A percentile compares a stretch with the other conserved stretches of the same genome.
Evolutionary conservation across 441 rosid genomes (phyloP).

Genomic region (Arabidopsis lyrata): DNA sequence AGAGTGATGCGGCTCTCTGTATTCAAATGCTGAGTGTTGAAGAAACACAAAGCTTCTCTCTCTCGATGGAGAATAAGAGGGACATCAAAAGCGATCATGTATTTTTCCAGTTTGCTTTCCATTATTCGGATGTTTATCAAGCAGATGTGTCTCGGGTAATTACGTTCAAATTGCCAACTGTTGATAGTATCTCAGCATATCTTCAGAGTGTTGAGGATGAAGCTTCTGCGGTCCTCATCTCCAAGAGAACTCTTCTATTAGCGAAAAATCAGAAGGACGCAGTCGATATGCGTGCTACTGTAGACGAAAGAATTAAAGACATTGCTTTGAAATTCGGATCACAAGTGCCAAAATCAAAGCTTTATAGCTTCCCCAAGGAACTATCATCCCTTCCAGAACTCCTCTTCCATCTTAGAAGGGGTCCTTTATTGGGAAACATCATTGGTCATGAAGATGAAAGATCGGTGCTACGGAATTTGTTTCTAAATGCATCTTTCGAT

Average conservation of each 20-base stretch:
- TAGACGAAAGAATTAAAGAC: slow-evolving; percentile 95
- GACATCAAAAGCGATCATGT: slow-evolving; percentile 82
- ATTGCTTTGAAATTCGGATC: slow-evolving; percentile 83
- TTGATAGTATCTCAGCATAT: slow-evolving; percentile 86
- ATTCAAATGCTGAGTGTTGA: slow-evolving; percentile 91
- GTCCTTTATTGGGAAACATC: slow-evolving; percentile 91
- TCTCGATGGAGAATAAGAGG: slow-evolving; percentile 84
- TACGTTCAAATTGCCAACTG: slow-evolving; percentile 77
- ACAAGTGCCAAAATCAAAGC: slow-evolving; percentile 82
- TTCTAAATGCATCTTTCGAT: slow-evolving; percentile 89
- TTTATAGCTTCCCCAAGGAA: slow-evolving; percentile 84
- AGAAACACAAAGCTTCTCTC: slow-evolving; percentile 91
- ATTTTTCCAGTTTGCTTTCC: slow-evolving; percentile 88
- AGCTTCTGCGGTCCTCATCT: slow-evolving; percentile 84
- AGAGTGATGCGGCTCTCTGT: slow-evolving; percentile 66
- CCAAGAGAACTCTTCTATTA: slow-evolving; percentile 83
- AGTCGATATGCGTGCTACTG: slow-evolving; percentile 69
- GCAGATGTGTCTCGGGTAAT: slow-evolving; percentile 88
- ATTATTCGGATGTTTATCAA: slow-evolving; percentile 81
- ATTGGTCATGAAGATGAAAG: slow-evolving; percentile 98
- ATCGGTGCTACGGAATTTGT: slow-evolving; percentile 78
- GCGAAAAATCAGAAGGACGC: slow-evolving; percentile 75
- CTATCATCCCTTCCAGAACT: slow-evolving; percentile 76
- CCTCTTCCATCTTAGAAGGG: slow-evolving; percentile 91
- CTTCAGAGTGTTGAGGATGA: slow-evolving; percentile 83